phyloP scores from a whole-genome alignment of 345 rosid species.

The Gossypium ekmanianum region DNA sequence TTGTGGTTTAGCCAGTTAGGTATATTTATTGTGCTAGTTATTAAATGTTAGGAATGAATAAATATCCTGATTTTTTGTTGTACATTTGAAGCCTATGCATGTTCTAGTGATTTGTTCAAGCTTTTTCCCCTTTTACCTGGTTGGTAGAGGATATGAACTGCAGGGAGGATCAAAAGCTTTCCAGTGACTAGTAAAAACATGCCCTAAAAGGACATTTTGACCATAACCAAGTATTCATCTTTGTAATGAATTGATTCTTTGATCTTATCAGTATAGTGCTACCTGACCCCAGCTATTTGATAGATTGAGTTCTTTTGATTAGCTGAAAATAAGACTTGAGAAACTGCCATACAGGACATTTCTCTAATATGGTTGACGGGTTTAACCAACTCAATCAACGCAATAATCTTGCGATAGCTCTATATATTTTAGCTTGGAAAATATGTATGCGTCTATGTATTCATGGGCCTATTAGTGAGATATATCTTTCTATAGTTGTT shows the following conservation, averaged over 20 bases:
- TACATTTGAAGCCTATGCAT: neutral
- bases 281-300: neutral
- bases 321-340: neutral
- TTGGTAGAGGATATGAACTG: neutral
- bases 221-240: neutral
- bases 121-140: neutral
- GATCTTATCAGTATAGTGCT: neutral
- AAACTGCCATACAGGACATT: neutral
- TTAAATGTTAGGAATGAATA: slow-evolving; percentile 1
- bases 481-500: too few species aligned
- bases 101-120: neutral
- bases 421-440: too few species aligned
- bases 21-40: slow-evolving; percentile 14
- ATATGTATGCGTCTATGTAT: too few species aligned
- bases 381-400: too few species aligned
- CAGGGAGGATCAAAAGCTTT: neutral
- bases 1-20: slow-evolving; percentile 15
- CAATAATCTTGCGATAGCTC: too few species aligned
- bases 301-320: neutral
- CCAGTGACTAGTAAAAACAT: neutral
- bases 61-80: neutral
- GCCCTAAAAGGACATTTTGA: neutral
- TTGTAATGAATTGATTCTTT: neutral
- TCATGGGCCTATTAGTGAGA: too few species aligned
- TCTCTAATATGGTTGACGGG: neutral